phyloP scores from a whole-genome alignment of 1,284 basidiomycete species.

The Moniliella sp. region DNA sequence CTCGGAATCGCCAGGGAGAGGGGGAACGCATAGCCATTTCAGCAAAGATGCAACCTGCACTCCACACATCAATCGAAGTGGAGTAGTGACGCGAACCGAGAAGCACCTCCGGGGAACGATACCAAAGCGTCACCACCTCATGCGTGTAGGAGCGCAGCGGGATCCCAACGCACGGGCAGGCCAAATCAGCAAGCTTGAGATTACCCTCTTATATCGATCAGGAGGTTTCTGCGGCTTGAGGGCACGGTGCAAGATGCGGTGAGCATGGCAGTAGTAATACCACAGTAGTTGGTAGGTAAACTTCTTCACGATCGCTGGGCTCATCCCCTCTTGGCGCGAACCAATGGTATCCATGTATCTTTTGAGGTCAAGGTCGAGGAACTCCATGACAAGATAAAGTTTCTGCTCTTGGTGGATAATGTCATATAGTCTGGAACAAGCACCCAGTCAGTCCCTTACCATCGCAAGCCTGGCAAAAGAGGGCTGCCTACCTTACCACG shows the following conservation, averaged over 20 bases:
- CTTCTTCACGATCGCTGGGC: conserved; percentile 66
- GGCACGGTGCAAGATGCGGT: conserved; percentile 85
- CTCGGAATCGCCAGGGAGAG: conserved; percentile 88
- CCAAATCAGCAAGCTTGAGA: conserved; percentile 62
- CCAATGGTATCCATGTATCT: conserved; percentile 62
- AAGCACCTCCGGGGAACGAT: conserved; percentile 79
- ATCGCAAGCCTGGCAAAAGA: neutral
- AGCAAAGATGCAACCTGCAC: conserved; percentile 85
- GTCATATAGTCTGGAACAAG: conserved; percentile 54
- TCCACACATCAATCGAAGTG: conserved; percentile 93
- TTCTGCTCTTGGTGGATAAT: conserved; percentile 93
- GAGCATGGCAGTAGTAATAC: conserved; percentile 83
- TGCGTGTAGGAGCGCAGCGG: conserved; percentile 93
- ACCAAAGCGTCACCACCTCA: conserved; percentile 99
- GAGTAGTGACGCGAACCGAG: conserved; percentile 91
- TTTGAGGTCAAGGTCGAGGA: conserved; percentile 78
- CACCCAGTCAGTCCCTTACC: conserved; percentile 2
- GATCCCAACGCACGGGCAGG: conserved; percentile 89
- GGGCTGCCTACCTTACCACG: conserved; percentile 44
- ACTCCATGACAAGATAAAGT: conserved; percentile 90
- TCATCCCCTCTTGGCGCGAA: conserved; percentile 40
- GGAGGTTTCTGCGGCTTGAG: conserved; percentile 89
- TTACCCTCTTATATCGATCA: conserved; percentile 55
- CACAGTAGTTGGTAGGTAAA: conserved; percentile 67
- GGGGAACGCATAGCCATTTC: conserved; percentile 83